phyloP scores from a whole-genome alignment of 2,329 filamentous ascomycete genomes.

The Dothistroma pini region DNA sequence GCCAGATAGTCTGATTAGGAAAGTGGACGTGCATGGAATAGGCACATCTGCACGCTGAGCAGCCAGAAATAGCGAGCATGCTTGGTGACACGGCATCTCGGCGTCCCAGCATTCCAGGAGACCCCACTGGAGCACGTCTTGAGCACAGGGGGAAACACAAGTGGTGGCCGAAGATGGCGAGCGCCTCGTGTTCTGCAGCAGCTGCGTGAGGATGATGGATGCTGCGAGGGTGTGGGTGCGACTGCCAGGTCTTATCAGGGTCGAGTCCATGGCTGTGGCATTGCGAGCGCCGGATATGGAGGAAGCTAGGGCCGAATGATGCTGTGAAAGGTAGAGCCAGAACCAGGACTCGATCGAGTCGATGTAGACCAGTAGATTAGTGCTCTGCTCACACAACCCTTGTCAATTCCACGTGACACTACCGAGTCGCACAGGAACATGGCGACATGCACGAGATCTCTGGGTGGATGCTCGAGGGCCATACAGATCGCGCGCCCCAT shows the following conservation, averaged over 20 bases:
- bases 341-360: conserved; percentile 13
- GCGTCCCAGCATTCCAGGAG: conserved; percentile 19
- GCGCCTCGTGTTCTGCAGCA: conserved; percentile 18
- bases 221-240: conserved; percentile 2
- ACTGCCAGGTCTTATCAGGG: background rate
- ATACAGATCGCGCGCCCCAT: conserved; percentile 21
- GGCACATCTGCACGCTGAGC: conserved; percentile 2
- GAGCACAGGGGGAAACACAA: conserved; percentile 6
- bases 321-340: conserved; percentile 11
- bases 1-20: conserved; percentile 22
- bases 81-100: conserved; percentile 17
- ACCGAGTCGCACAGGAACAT: conserved; percentile 10
- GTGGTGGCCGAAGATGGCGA: conserved; percentile 14
- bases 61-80: conserved; percentile 16
- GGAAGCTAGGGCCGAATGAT: background rate
- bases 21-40: conserved; percentile 25
- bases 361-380: background rate
- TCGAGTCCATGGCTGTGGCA: background rate
- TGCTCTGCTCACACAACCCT: conserved; percentile 3
- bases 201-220: background rate
- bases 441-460: conserved; percentile 24
- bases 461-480: conserved; percentile 18
- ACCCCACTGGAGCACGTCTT: conserved; percentile 13
- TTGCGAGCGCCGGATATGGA: conserved; percentile 2
- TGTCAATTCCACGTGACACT: conserved; percentile 28